Percentiles rank a stretch among this genome's conserved stretches.
phyloP scores from a whole-genome alignment of 768 basidiomycete species.

The Dioszegia hungarica region DNA sequence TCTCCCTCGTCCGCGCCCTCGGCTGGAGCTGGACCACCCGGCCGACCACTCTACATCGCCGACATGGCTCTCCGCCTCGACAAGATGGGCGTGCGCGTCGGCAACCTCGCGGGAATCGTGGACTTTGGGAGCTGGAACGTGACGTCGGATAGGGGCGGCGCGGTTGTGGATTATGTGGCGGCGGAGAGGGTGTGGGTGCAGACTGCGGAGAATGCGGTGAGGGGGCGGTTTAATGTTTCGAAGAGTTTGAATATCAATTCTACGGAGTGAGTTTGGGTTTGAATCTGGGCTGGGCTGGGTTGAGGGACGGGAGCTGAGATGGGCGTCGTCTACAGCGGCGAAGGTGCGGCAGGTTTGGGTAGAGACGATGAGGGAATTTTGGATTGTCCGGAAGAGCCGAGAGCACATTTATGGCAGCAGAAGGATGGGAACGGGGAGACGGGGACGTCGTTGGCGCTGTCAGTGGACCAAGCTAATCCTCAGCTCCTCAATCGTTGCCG shows the following conservation, averaged over 20 bases:
- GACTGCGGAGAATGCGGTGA: slow-evolving; percentile 29
- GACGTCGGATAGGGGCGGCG: slow-evolving; percentile 26
- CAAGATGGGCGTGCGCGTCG: slow-evolving; percentile 37
- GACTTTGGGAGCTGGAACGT: slow-evolving; percentile 27
- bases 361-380: slow-evolving; percentile 9
- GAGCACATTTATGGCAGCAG: too few relatives aligned
- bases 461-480: background rate
- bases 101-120: slow-evolving; percentile 26
- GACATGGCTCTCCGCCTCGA: slow-evolving; percentile 26
- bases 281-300: slow-evolving; percentile 9
- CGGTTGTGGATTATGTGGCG: slow-evolving; percentile 28
- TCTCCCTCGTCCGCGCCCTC: too few relatives aligned
- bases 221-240: slow-evolving; percentile 40
- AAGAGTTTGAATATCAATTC: slow-evolving; percentile 36
- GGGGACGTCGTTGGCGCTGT: too few relatives aligned
- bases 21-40: too few relatives aligned
- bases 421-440: too few relatives aligned
- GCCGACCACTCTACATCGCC: slow-evolving; percentile 10
- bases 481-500: slow-evolving; percentile 22
- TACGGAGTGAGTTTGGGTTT: slow-evolving; percentile 38
- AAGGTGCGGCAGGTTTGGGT: too few relatives aligned
- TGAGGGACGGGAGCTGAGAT: too few relatives aligned
- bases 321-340: too few relatives aligned
- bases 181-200: slow-evolving; percentile 26
- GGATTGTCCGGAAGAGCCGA: slow-evolving; percentile 17